Conservation (phyloP, 2,329 filamentous ascomycete genomes). For the Stachybotrys chlorohalonatus region DNA sequence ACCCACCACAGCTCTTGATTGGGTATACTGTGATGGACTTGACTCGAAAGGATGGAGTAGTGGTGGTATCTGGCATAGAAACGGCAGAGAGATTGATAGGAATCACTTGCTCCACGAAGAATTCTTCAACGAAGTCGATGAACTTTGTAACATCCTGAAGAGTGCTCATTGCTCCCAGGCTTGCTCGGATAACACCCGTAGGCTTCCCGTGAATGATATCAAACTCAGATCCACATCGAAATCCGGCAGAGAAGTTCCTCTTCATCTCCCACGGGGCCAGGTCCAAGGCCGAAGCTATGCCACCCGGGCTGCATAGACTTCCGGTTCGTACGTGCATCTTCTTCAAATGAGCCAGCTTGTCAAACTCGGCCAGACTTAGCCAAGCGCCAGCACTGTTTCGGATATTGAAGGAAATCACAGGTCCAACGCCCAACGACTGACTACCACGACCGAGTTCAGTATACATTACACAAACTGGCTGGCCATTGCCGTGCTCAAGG, state of each 20-base stretch:
- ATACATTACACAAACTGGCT: conserved; percentile 59
- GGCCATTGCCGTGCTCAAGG: conserved; percentile 62
- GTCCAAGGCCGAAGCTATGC: conserved; percentile 63
- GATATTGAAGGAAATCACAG: conserved; percentile 79
- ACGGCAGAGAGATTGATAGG: neutral
- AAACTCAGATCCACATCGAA: conserved; percentile 74
- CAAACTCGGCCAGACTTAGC: conserved; percentile 75
- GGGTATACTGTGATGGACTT: conserved; percentile 70
- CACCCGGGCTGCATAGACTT: conserved; percentile 85
- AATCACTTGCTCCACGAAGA: conserved; percentile 34
- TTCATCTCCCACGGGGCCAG: conserved; percentile 75
- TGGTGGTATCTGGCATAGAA: neutral
- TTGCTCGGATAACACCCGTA: conserved; percentile 77
- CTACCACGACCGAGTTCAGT: conserved; percentile 16
- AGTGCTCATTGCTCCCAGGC: conserved; percentile 85
- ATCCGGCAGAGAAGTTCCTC: conserved; percentile 74
- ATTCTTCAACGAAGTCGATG: conserved; percentile 61
- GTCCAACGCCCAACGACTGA: conserved; percentile 46
- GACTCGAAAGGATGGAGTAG: conserved; percentile 22
- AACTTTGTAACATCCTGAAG: conserved; percentile 64
- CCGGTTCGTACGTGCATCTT: conserved; percentile 81
- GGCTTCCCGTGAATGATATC: conserved; percentile 79
- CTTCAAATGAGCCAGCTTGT: conserved; percentile 73
- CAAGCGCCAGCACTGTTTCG: conserved; percentile 59
- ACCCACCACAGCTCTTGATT: conserved; percentile 89